Base-by-base conservation (phyloP, 305 asterid genomes). In the Solanum hybrid region DNA sequence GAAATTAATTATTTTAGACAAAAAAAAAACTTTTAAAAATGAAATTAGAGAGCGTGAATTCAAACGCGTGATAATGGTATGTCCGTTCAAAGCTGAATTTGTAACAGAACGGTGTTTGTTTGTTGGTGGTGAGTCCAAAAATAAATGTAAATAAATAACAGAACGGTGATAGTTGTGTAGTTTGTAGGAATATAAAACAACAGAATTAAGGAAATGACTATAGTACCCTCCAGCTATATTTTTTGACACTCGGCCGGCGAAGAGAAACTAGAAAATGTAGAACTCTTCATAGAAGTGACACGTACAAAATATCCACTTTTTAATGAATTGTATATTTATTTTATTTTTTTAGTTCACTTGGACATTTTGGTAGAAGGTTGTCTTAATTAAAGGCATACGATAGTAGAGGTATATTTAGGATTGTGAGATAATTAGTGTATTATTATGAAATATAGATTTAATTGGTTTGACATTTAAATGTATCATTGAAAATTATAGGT, bases 401-500 rank as follows among this genome's bases (percentile, higher is more conserved):
- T 38, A 38, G 14, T 9, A 37, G 3, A 37, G 22, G 8, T 1
- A 1, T 46, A 42, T 14, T 1, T 3, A 46, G 64, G 0, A 6
- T 56, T 56, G 0, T 0, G 9, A 0, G n/a, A 56, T 56, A 1
- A 56, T 56, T 0, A 17, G 24, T 17, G 66, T 0, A 6, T 56
- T 56, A 56, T 56, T 1, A 56, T 56, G 10, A 56, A 56, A 56
- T 17, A 0, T 56, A 0, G 10, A 17, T 56, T 0, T 51, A 16
- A 56, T 56, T 2, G 0, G n/a, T 56, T 6, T 2, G 24, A 56
- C n/a, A 6, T 56, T 56, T 0, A 56, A 56, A 3, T 17, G 66
- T 56, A 56, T 6, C 66, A 56, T 0, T 51, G 9, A 56, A 51
- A 51, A 51, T 51, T 2, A 16, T 51, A 51, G 3, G 9, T 51